phyloP scores from a whole-genome alignment of 2,329 filamentous ascomycete genomes.

The Annulohypoxylon truncatum region DNA sequence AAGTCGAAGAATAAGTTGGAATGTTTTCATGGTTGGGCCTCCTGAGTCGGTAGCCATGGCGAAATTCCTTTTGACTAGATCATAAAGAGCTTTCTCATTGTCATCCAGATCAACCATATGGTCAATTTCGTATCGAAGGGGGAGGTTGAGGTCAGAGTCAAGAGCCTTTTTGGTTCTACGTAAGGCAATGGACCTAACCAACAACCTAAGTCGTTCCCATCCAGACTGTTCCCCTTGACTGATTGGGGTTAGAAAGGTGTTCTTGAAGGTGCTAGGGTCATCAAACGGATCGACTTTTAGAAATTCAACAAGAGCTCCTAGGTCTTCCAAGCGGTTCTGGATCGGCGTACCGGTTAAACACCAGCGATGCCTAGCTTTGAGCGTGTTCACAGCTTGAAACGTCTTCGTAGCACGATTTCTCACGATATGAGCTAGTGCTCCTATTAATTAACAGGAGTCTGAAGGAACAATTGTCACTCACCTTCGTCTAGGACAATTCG shows the following conservation, averaged over 20 bases:
- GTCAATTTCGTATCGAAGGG: slow-evolving; percentile 4
- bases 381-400: slow-evolving; percentile 17
- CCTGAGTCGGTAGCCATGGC: slow-evolving; percentile 8
- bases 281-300: slow-evolving; percentile 21
- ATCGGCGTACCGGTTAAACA: slow-evolving; percentile 31
- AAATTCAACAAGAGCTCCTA: slow-evolving; percentile 28
- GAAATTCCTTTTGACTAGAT: slow-evolving; percentile 15
- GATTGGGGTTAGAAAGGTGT: slow-evolving; percentile 16
- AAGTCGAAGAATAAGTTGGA: slow-evolving; percentile 29
- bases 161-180: slow-evolving; percentile 24
- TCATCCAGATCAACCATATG: slow-evolving; percentile 13
- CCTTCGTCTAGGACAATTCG: slow-evolving; percentile 28
- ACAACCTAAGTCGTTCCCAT: slow-evolving; percentile 22
- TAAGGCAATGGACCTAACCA: slow-evolving; percentile 20
- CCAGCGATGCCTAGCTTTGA: slow-evolving; percentile 23
- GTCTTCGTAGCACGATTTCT: slow-evolving; percentile 22
- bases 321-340: slow-evolving; percentile 27
- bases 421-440: slow-evolving; percentile 14
- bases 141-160: slow-evolving; percentile 7
- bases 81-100: slow-evolving; percentile 19
- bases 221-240: neutral
- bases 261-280: slow-evolving; percentile 8
- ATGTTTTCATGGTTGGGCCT: slow-evolving; percentile 19
- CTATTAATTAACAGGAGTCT: neutral
- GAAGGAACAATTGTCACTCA: neutral